phyloP scores from a whole-genome alignment of 352 stramenopile genomes.

The Pythium rishiriense region DNA sequence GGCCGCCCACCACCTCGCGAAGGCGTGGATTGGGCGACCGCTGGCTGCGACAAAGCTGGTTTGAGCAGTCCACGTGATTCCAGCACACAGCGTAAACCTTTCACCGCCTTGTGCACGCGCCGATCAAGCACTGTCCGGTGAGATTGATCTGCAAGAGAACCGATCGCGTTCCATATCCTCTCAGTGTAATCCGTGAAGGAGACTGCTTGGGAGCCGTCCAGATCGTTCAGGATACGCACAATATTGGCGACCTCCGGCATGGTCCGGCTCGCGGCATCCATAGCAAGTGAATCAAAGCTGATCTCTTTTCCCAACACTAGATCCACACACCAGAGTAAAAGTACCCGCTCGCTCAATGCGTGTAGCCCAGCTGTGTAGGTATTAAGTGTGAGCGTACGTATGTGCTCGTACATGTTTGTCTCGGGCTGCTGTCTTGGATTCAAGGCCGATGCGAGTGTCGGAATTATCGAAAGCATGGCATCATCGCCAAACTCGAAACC shows the following conservation, averaged over 20 bases:
- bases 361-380: constrained; percentile 1
- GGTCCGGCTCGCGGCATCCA: constrained; percentile 12
- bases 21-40: not conserved
- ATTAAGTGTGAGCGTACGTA: not conserved
- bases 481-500: constrained; percentile 6
- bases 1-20: constrained; percentile 1
- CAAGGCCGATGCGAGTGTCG: not conserved
- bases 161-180: not conserved
- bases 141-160: not conserved
- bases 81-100: constrained; percentile 11
- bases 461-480: not conserved
- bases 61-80: constrained; percentile 15
- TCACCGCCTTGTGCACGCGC: not conserved
- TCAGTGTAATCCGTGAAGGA: not conserved
- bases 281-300: not conserved
- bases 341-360: not conserved
- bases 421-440: not conserved
- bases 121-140: not conserved
- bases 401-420: not conserved
- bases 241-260: constrained; percentile 12
- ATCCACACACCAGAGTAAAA: constrained; percentile 12
- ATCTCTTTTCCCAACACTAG: constrained; percentile 12
- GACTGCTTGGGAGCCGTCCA: not conserved
- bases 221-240: constrained; percentile 3
- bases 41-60: not conserved